Evolutionary conservation across 2,329 filamentous ascomycete species (phyloP), one percentile per base, ranked within the genome.

Genomic region (Colletotrichum liriopes): DNA sequence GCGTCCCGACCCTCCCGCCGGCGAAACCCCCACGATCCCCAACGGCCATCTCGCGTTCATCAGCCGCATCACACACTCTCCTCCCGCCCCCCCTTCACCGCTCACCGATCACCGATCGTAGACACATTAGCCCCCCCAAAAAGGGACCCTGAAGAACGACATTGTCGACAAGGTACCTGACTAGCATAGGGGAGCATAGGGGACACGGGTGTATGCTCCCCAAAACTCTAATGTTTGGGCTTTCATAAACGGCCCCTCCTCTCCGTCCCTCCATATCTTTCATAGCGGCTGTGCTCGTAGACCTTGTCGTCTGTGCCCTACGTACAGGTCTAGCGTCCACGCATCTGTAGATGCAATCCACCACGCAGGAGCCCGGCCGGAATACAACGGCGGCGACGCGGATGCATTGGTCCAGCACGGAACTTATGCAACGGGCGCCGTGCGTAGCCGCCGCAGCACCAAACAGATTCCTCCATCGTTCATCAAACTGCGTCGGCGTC

Each of bases 191-290:
- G 23, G n/a, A 60, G 58, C 26, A 32, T 9, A 11, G 14, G 39
- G 23, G n/a, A 26, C 39, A 16, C 56, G 37, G 12, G 26, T 12
- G 23, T 7, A 59, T 32, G 56, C 56, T 8, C 39, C 7, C 39
- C 56, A 29, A 45, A 60, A 60, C 58, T 60, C 58, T 45, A 60
- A 58, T 32, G 39, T 29, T 8, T 14, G 39, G 26, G 29, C 29
- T 32, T 32, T 32, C 29, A 32, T 32, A 32, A 32, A 32, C 3
- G 29, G 4, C 29, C n/a, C 37, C 6, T 37, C 32, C 37, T 20
- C 20, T 56, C 54, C 54, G 6, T 39, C 32, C 29, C 3, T 32
- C 39, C 41, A 14, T 2, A 14, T 37, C 39, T 43, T 59, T 16
- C 55, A 45, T 45, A 23, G 2, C 0, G 18, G 41, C n/a, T 20